Evolutionary conservation across 768 basidiomycete species (phyloP), one percentile per base, ranked within the genome.

Genomic region (Coprinellus aureogranulatus): DNA sequence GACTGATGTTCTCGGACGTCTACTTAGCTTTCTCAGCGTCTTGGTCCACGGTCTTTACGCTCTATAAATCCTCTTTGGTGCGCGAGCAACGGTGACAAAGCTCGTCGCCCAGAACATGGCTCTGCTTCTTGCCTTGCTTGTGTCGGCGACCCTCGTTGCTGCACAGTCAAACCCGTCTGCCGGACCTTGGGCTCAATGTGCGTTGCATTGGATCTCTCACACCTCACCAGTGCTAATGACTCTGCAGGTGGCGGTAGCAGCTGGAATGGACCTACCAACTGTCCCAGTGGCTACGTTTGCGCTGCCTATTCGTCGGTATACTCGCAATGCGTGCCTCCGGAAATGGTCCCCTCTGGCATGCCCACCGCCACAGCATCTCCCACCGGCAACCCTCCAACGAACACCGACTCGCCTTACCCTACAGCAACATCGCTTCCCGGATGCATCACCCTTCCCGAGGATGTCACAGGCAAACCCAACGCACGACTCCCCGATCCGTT

Each of bases 401-500:
- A 44, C 14, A 44, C 41, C n/a, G 50, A 34, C 2, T 18, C 50
- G 18, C 20, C 31, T 23, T 11, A 22, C 16, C 50, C 59, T 18
- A 23, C 62, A 8, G 23, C 59, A n/a, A 55, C 65, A n/a, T 46
- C 64, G 1, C 44, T 63, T 28, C 64, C 68, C 23, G 61, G 60
- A 26, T 74, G 74, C 59, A 58, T 70, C 20, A 41, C 65, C 5
- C 65, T 74, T 18, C 73, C 72, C 0, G 54, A 61, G n/a, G 70
- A 61, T n/a, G 65, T 73, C 18, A 65, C 61, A 26, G 71, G 72
- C 16, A 61, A 59, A 26, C 72, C 71, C 58, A 76, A 78, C 61
- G 54, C 74, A 48, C 75, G 73, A 51, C 74, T 85, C 11, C 81
- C 79, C 9, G 75, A 84, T 62, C 84, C 83, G 0, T 85, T 85